These are phyloP conservation scores for Salix viminalis DNA, from an alignment of 345 rosid genomes.

Conservation along the genomic window DNA sequence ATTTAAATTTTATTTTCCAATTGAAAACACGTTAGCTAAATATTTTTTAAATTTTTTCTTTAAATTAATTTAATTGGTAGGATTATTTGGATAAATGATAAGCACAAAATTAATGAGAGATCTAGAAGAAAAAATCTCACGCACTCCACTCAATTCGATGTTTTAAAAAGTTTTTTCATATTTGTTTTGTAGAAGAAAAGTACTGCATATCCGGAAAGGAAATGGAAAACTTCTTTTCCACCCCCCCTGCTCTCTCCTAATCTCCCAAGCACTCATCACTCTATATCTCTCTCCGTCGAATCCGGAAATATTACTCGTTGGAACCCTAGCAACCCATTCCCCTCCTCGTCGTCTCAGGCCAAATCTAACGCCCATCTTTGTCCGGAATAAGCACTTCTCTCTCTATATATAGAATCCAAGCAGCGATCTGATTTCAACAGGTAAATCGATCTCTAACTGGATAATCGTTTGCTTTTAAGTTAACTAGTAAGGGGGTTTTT, in stretches of 20 bases:
- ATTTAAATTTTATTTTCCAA: no score
- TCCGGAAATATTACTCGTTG: not conserved
- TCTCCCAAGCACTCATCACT: not conserved
- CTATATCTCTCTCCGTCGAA: not conserved
- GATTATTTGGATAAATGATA: no score
- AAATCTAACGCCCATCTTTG: not conserved
- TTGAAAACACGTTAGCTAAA: no score
- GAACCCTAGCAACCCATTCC: not conserved
- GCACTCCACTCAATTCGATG: no score
- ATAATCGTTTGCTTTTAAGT: not conserved
- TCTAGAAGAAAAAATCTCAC: no score
- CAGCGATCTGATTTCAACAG: not conserved
- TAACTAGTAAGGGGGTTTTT: not conserved
- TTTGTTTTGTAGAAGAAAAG: not conserved
- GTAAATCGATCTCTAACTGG: not conserved
- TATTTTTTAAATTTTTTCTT: no score
- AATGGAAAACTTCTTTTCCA: no score
- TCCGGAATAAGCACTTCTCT: not conserved
- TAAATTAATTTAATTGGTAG: no score
- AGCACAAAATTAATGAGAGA: no score
- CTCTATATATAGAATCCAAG: not conserved
- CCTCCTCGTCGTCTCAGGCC: not conserved
- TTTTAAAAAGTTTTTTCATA: not conserved
- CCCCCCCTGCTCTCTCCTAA: no score
- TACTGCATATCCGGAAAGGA: not conserved